Conservation (phyloP, 805 yeast species). For the Lipomyces japonicus region DNA sequence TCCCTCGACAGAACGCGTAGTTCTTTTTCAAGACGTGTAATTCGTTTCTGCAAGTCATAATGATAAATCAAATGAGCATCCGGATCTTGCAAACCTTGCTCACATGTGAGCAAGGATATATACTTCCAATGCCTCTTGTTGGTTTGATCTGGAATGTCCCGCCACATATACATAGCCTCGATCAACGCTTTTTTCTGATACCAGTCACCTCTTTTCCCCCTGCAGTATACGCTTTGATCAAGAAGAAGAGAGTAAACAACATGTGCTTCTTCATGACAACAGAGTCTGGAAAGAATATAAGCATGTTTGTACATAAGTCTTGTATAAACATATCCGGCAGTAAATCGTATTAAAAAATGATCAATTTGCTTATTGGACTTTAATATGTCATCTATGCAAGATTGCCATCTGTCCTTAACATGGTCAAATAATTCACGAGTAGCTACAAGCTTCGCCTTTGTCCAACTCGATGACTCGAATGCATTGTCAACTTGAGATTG, state of each 20-base stretch:
- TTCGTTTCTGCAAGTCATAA: constrained; percentile 23
- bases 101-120: constrained; percentile 23
- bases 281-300: constrained; percentile 12
- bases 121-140: constrained; percentile 18
- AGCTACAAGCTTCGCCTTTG: constrained; percentile 2
- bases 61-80: constrained; percentile 27
- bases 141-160: constrained; percentile 3
- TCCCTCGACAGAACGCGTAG: constrained; percentile 17
- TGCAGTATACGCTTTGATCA: constrained; percentile 15
- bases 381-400: neutral
- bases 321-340: constrained; percentile 24
- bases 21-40: constrained; percentile 21
- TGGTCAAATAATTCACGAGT: constrained; percentile 5
- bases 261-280: constrained; percentile 12
- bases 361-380: constrained; percentile 5
- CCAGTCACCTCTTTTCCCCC: constrained; percentile 30
- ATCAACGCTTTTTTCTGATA: constrained; percentile 27
- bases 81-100: constrained; percentile 25
- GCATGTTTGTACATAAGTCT: constrained; percentile 25
- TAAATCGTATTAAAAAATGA: constrained; percentile 23
- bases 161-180: constrained; percentile 17
- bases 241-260: constrained; percentile 17
- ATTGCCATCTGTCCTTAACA: constrained; percentile 12
- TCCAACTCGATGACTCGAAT: constrained; percentile 5
- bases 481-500: constrained; percentile 13